Evolutionary conservation across 2,329 filamentous ascomycete genomes (phyloP).

Genomic region (Penicillium sp.): DNA sequence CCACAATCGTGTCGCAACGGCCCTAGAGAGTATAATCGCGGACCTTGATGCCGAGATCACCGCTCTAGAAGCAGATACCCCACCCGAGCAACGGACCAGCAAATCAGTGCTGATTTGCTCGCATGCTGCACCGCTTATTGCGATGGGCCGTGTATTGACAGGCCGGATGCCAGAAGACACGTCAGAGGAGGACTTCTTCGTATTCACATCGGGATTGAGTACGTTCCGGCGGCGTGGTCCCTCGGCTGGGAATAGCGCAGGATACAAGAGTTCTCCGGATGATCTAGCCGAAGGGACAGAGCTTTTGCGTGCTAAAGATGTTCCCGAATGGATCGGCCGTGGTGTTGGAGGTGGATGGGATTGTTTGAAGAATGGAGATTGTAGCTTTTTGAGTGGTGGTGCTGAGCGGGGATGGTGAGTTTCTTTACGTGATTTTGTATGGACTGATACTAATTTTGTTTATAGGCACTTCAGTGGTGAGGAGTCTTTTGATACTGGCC

Average conservation of each 20-base stretch:
- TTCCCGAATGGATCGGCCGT: conserved; percentile 55
- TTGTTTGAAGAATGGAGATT: conserved; percentile 79
- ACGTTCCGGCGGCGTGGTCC: conserved; percentile 58
- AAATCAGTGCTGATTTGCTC: conserved; percentile 75
- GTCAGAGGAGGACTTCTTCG: conserved; percentile 75
- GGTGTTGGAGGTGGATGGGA: conserved; percentile 78
- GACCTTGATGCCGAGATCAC: conserved; percentile 63
- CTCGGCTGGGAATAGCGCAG: not conserved
- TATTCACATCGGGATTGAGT: conserved; percentile 80
- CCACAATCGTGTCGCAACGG: conserved; percentile 74
- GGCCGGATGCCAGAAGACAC: conserved; percentile 71
- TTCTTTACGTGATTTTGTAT: conserved; percentile 26
- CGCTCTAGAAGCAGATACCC: conserved; percentile 48
- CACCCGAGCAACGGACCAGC: conserved; percentile 51
- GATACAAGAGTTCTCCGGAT: not conserved
- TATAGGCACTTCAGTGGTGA: conserved; percentile 49
- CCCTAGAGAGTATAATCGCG: conserved; percentile 68
- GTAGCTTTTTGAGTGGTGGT: conserved; percentile 74
- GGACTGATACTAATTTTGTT: conserved; percentile 4
- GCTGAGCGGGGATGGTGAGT: conserved; percentile 85
- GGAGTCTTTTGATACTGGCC: conserved; percentile 45
- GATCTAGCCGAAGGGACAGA: conserved; percentile 32
- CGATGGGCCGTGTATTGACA: conserved; percentile 78
- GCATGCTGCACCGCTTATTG: conserved; percentile 88
- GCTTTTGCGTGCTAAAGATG: conserved; percentile 22